These are phyloP conservation scores for Cylindrodendrum hubeiense DNA, from an alignment of 2,329 filamentous ascomycete species.

Conservation along the genomic window DNA sequence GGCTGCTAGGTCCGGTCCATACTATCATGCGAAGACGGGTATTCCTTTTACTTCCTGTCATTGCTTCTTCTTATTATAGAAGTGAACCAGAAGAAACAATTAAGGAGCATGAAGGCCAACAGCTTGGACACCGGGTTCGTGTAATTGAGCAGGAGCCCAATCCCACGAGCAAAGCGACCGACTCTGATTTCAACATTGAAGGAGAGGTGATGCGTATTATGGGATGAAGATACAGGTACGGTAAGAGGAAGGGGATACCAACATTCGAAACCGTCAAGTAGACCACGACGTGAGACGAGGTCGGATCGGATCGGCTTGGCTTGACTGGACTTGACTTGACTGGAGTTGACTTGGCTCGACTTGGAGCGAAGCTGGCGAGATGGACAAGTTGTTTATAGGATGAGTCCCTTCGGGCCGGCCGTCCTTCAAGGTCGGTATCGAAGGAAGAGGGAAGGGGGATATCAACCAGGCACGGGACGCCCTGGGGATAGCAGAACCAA, in stretches of 20 bases:
- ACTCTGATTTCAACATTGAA: background rate
- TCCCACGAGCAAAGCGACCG: background rate
- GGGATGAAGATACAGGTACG: conserved; percentile 2
- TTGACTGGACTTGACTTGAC: background rate
- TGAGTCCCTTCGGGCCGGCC: conserved; percentile 26
- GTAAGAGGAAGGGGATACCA: conserved; percentile 25
- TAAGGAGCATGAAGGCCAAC: background rate
- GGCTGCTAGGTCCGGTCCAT: background rate
- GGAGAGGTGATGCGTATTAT: background rate
- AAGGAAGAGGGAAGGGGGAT: conserved; percentile 27
- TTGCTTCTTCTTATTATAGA: conserved; percentile 13
- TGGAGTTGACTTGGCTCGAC: conserved; percentile 16
- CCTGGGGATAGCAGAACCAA: conserved; percentile 37
- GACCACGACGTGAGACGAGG: conserved; percentile 23
- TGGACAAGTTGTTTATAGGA: conserved; percentile 4
- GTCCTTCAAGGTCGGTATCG: conserved; percentile 29
- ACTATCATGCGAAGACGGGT: background rate
- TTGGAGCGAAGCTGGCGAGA: conserved; percentile 12
- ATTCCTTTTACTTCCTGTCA: conserved; percentile 7
- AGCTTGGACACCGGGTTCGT: background rate
- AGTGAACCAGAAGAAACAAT: conserved; percentile 2
- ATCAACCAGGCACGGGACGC: conserved; percentile 42
- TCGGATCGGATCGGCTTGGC: conserved; percentile 14
- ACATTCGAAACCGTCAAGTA: conserved; percentile 32
- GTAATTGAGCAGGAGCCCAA: conserved; percentile 1